phyloP scores from a whole-genome alignment of 192 early-diverging fungal species.

The Geranomyces variabilis region DNA sequence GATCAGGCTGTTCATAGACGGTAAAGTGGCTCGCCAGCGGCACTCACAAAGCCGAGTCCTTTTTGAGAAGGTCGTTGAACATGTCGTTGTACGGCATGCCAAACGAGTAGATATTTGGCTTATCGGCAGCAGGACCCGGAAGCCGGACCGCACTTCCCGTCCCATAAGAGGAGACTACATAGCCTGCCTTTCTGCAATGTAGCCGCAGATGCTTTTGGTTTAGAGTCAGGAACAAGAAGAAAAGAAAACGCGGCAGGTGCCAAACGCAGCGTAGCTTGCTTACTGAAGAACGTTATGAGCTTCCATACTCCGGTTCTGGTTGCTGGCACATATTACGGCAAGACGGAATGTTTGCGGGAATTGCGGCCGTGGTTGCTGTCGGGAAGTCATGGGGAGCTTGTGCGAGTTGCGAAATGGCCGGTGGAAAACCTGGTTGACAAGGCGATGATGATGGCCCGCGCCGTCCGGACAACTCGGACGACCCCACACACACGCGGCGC shows the following conservation, averaged over 20 bases:
- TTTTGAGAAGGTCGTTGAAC: constrained; percentile 73
- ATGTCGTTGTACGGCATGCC: constrained; percentile 93
- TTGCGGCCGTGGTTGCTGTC: neutral
- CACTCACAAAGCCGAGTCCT: constrained; percentile 69
- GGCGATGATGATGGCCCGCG: too few species aligned
- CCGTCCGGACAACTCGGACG: too few species aligned
- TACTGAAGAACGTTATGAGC: constrained; percentile 79
- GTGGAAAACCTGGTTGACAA: too few species aligned
- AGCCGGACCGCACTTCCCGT: constrained; percentile 89
- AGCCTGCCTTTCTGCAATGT: constrained; percentile 61
- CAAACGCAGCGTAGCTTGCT: neutral
- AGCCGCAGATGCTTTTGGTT: neutral
- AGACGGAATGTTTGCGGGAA: constrained; percentile 45
- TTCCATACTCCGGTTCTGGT: constrained; percentile 98
- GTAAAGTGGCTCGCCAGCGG: too few species aligned
- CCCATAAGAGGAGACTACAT: constrained; percentile 85
- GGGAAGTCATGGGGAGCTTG: neutral
- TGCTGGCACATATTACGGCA: constrained; percentile 95
- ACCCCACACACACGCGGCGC: too few species aligned
- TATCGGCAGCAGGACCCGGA: constrained; percentile 81
- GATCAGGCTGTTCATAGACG: neutral
- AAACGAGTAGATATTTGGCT: constrained; percentile 91
- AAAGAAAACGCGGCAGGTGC: neutral
- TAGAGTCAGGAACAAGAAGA: neutral
- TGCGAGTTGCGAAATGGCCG: too few species aligned